Conservation (phyloP, 1,284 basidiomycete species). For the Leccinum pallidistipes region DNA sequence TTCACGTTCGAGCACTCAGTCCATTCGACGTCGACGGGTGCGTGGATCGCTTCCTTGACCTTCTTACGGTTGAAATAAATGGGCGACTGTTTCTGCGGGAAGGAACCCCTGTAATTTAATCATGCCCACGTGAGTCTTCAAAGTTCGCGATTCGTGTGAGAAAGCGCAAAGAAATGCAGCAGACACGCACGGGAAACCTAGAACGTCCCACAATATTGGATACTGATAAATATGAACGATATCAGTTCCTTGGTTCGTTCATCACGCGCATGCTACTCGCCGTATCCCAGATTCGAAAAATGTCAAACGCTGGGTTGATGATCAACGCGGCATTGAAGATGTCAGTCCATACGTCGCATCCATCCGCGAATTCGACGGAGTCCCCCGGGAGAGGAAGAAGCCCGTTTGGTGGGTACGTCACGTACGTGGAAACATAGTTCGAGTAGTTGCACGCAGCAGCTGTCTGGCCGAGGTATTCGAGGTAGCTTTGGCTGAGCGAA, state of each 20-base stretch:
- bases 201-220: slow-evolving; percentile 29
- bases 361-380: slow-evolving; percentile 42
- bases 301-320: slow-evolving; percentile 74
- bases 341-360: slow-evolving; percentile 66
- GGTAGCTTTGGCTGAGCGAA: slow-evolving; percentile 58
- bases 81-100: not conserved
- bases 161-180: not conserved
- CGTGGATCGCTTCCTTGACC: slow-evolving; percentile 71
- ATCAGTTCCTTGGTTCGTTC: not conserved
- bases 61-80: not conserved
- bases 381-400: slow-evolving; percentile 59
- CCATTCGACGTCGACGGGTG: slow-evolving; percentile 63
- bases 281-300: slow-evolving; percentile 74
- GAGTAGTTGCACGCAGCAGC: slow-evolving; percentile 62
- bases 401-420: slow-evolving; percentile 63
- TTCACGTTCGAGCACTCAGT: slow-evolving; percentile 57
- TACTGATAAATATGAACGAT: slow-evolving; percentile 21
- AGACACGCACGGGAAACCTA: not conserved
- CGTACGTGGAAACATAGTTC: slow-evolving; percentile 58
- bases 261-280: slow-evolving; percentile 28
- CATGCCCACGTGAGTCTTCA: not conserved
- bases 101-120: not conserved
- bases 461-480: slow-evolving; percentile 53
- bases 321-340: slow-evolving; percentile 59
- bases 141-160: not conserved